Percentiles rank a stretch among this genome's conserved stretches.
phyloP scores from a whole-genome alignment of 2,329 filamentous ascomycete genomes.

The Microsporum ferrugineum region DNA sequence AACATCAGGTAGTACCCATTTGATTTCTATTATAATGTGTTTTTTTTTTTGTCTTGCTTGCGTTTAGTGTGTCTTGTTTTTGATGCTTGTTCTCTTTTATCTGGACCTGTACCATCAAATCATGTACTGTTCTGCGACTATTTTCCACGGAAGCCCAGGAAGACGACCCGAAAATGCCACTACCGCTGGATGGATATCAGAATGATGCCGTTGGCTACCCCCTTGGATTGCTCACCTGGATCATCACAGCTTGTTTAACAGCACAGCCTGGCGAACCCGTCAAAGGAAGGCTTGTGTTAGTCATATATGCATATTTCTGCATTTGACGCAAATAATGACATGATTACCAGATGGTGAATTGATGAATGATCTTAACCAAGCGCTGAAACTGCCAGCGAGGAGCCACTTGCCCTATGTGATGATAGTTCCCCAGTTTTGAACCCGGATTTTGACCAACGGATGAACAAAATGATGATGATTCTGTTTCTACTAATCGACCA shows the following conservation, averaged over 20 bases:
- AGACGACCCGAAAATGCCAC: background rate
- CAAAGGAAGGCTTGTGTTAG: constrained; percentile 16
- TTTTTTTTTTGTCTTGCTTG: constrained; percentile 15
- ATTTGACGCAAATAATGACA: constrained; percentile 14
- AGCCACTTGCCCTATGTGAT: background rate
- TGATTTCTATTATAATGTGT: constrained; percentile 23
- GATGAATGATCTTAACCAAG: constrained; percentile 8
- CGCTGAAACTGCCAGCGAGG: constrained; percentile 18
- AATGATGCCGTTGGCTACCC: background rate
- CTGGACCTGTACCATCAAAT: constrained; percentile 16
- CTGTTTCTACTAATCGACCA: constrained; percentile 3
- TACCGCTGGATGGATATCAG: background rate
- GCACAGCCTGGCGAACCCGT: constrained; percentile 21
- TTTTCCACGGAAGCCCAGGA: background rate
- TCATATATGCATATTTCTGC: constrained; percentile 33
- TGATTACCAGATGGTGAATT: constrained; percentile 13
- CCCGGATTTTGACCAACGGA: background rate
- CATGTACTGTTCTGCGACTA: constrained; percentile 6
- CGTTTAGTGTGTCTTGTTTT: constrained; percentile 11
- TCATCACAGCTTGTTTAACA: constrained; percentile 13
- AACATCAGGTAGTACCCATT: constrained; percentile 34
- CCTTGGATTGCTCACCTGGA: constrained; percentile 18
- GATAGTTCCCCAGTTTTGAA: background rate
- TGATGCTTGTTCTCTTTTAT: constrained; percentile 4
- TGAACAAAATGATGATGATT: background rate